Evolutionary conservation across 2,329 filamentous ascomycete species (phyloP).

Genomic region (Lasiodiplodia sp.): DNA sequence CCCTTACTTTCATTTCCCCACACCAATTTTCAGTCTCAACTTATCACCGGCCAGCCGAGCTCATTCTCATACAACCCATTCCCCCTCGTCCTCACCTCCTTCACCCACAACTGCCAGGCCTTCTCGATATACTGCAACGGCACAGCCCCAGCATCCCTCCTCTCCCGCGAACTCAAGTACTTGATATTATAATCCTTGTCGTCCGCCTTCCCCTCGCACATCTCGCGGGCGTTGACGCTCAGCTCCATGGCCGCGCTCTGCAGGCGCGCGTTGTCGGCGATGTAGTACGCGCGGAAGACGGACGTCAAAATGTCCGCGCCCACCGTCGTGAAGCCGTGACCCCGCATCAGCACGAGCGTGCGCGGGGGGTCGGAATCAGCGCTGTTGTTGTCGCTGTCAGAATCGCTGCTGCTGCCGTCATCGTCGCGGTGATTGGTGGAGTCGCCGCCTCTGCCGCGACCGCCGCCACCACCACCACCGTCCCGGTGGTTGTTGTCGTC

Average conservation of each 20-base stretch:
- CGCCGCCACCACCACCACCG: no score
- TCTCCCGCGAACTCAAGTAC: constrained; percentile 44
- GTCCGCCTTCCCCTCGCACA: background rate
- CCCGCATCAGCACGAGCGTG: constrained; percentile 50
- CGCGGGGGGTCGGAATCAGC: constrained; percentile 48
- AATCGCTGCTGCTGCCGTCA: no score
- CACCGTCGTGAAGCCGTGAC: constrained; percentile 55
- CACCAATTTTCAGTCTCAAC: background rate
- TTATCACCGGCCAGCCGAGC: constrained; percentile 30
- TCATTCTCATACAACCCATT: constrained; percentile 49
- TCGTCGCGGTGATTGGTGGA: constrained; percentile 27
- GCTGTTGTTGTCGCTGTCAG: constrained; percentile 18
- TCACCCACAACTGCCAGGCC: constrained; percentile 54
- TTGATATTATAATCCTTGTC: background rate
- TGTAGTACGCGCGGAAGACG: constrained; percentile 55
- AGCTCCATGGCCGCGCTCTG: constrained; percentile 49
- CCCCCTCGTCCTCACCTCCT: constrained; percentile 42
- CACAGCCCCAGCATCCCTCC: constrained; percentile 49
- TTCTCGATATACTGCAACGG: constrained; percentile 43
- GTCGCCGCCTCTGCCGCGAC: no score
- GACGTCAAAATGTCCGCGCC: constrained; percentile 53
- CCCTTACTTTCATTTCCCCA: background rate
- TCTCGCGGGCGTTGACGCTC: constrained; percentile 23
- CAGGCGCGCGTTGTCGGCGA: constrained; percentile 47
- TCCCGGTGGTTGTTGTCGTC: no score